A percentile compares a stretch with the other conserved stretches of the same genome.
These are phyloP conservation scores for Agastache rugosa DNA, from an alignment of 257 asterid genomes.

Conservation along the genomic window DNA sequence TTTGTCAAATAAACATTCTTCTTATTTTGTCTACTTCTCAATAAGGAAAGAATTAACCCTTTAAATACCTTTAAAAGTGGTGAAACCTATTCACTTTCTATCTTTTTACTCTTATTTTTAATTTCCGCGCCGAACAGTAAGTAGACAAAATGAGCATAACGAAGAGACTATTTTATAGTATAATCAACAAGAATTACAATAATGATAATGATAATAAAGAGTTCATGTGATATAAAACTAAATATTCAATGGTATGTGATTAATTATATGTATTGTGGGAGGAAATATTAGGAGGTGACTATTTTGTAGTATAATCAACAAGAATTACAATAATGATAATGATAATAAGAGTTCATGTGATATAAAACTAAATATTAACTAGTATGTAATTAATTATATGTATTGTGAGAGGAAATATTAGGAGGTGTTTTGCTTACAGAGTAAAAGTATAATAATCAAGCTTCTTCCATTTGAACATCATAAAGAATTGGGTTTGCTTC, in stretches of 20 bases:
- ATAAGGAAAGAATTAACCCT: too few relatives aligned
- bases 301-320: too few relatives aligned
- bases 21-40: too few relatives aligned
- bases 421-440: neutral
- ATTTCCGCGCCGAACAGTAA: too few relatives aligned
- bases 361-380: neutral
- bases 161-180: too few relatives aligned
- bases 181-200: too few relatives aligned
- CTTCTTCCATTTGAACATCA: constrained; percentile 42
- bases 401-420: neutral
- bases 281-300: neutral
- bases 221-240: neutral
- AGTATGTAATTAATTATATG: neutral
- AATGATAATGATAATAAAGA: neutral
- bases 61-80: too few relatives aligned
- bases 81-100: too few relatives aligned
- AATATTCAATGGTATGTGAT: neutral
- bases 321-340: too few relatives aligned
- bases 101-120: too few relatives aligned
- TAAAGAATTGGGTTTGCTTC: constrained; percentile 57
- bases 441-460: constrained; percentile 12
- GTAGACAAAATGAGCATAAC: too few relatives aligned
- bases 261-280: neutral
- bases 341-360: neutral
- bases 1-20: too few relatives aligned